Percentiles rank a stretch among this genome's conserved stretches.
phyloP scores from a whole-genome alignment of 257 asterid genomes.

The Lavandula angustifolia region DNA sequence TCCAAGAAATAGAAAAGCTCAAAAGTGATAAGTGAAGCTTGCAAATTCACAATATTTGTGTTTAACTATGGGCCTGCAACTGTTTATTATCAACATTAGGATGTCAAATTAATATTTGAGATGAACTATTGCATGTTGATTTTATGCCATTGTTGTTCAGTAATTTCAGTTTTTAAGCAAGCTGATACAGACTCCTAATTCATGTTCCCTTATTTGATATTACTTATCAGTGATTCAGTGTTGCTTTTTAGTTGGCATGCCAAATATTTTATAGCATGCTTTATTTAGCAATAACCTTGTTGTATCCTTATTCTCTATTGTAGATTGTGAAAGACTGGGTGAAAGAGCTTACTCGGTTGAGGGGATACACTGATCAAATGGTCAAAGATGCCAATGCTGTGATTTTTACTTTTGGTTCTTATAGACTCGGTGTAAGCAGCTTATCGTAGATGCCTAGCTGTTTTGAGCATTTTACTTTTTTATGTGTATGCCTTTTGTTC shows the following conservation, averaged over 20 bases:
- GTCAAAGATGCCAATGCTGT: conserved; percentile 92
- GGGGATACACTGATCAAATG: conserved; percentile 72
- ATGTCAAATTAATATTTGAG: background rate
- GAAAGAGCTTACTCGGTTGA: conserved; percentile 60
- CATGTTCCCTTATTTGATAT: background rate
- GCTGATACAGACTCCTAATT: background rate
- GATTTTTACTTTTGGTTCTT: conserved; percentile 90
- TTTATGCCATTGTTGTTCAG: background rate
- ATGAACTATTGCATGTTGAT: background rate
- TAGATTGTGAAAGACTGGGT: conserved; percentile 71
- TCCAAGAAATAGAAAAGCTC: background rate
- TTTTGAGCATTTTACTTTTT: conserved; percentile 5
- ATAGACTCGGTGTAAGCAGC: conserved; percentile 82
- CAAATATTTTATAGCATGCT: background rate
- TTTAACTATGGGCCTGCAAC: background rate
- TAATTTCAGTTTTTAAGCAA: background rate
- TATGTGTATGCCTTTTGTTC: background rate
- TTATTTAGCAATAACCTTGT: background rate
- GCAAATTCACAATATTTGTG: background rate
- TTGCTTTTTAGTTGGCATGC: conserved; percentile 12
- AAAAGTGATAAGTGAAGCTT: background rate
- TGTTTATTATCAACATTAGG: background rate
- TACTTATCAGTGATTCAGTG: background rate
- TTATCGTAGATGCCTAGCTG: conserved; percentile 11
- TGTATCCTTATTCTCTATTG: conserved; percentile 17